Conservation (phyloP, 2,329 filamentous ascomycete genomes). For the Epichloe hybrida region DNA sequence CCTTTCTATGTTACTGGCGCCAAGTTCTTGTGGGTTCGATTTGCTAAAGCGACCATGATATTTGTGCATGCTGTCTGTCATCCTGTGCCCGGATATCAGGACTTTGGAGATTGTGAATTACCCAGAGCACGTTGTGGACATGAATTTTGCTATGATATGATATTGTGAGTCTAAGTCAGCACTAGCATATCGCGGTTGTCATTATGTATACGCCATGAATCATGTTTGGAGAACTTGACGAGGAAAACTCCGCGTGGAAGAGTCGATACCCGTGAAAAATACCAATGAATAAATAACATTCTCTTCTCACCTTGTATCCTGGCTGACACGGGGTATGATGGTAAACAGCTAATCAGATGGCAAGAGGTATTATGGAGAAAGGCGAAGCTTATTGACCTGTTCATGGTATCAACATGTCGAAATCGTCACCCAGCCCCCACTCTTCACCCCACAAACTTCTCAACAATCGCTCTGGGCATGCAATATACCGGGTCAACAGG, state of each 20-base stretch:
- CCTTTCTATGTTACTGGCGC: too few relatives aligned
- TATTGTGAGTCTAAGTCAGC: neutral
- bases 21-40: too few relatives aligned
- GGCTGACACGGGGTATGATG: constrained; percentile 32
- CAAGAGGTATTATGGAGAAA: constrained; percentile 33
- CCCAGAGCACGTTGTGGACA: neutral
- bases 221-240: constrained; percentile 15
- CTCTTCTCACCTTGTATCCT: constrained; percentile 63
- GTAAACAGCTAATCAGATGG: constrained; percentile 57
- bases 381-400: neutral
- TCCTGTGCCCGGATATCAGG: neutral
- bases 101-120: neutral
- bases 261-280: constrained; percentile 16
- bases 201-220: neutral
- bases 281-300: constrained; percentile 20
- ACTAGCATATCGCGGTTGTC: neutral
- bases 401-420: neutral
- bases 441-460: constrained; percentile 36
- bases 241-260: constrained; percentile 12
- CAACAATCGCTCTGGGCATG: constrained; percentile 55
- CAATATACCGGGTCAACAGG: constrained; percentile 83
- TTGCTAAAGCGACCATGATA: too few relatives aligned
- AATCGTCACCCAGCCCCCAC: neutral
- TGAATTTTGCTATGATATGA: neutral
- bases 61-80: neutral